phyloP scores from a whole-genome alignment of 2,329 filamentous ascomycete genomes.

The Aspergillus bombycis region DNA sequence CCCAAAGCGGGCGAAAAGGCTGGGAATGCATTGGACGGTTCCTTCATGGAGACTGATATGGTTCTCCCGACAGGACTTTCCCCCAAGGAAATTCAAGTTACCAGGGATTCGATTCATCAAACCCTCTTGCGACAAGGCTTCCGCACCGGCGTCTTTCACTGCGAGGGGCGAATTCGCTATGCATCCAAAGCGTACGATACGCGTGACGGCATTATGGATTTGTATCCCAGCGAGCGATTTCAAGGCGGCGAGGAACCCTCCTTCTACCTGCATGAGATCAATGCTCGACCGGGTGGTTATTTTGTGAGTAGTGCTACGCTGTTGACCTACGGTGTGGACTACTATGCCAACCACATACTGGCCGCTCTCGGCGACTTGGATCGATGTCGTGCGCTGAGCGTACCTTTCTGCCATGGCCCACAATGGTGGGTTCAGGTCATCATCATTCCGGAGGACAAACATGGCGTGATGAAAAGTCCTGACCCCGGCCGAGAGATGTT shows the following conservation, averaged over 20 bases:
- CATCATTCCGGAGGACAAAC: slow-evolving; percentile 4
- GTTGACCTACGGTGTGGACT: slow-evolving; percentile 5
- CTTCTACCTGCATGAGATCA: slow-evolving; percentile 5
- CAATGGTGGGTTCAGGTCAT: slow-evolving; percentile 1
- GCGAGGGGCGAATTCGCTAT: slow-evolving; percentile 1
- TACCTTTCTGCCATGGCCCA: slow-evolving; percentile 3
- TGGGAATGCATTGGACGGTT: not conserved
- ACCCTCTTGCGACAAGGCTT: slow-evolving; percentile 3
- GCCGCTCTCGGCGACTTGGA: not conserved
- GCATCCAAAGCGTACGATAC: not conserved
- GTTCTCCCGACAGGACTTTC: slow-evolving; percentile 1
- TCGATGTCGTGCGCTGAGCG: slow-evolving; percentile 1
- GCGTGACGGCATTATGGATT: not conserved
- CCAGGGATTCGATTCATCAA: not conserved
- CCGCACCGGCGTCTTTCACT: slow-evolving; percentile 5
- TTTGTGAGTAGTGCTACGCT: not conserved
- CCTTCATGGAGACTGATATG: slow-evolving; percentile 2
- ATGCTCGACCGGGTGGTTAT: slow-evolving; percentile 7
- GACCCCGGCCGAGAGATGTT: slow-evolving; percentile 4
- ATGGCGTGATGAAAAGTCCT: slow-evolving; percentile 4
- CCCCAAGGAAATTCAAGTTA: slow-evolving; percentile 1
- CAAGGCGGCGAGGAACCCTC: not conserved
- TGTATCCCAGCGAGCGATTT: not conserved
- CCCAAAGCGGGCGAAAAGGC: not conserved
- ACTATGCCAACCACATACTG: slow-evolving; percentile 4